phyloP scores from a whole-genome alignment of 2,329 filamentous ascomycete species.

The Trichoderma simmonsii region DNA sequence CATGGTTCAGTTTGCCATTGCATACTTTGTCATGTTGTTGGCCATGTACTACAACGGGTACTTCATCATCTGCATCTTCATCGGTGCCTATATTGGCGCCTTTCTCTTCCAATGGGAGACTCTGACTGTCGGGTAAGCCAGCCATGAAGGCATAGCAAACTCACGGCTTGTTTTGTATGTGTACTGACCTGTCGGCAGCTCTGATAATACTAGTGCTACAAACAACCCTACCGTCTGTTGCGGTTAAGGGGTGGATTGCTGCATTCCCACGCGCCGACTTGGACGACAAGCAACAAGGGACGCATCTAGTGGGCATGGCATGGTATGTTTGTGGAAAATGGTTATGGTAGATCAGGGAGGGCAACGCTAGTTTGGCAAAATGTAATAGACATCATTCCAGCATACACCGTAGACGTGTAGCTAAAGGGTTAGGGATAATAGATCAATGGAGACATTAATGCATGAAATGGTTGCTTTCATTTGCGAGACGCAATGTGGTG shows the following conservation, averaged over 20 bases:
- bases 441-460: not conserved
- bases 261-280: not conserved
- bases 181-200: conserved; percentile 12
- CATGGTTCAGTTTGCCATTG: conserved; percentile 67
- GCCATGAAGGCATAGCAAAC: not conserved
- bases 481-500: not conserved
- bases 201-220: conserved; percentile 34
- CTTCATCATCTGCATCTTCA: conserved; percentile 76
- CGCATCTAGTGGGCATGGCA: too few species aligned
- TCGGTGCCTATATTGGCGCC: conserved; percentile 69
- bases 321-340: not conserved
- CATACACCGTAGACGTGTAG: not conserved
- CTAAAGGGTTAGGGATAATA: not conserved
- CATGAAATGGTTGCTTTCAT: not conserved
- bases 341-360: not conserved
- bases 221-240: conserved; percentile 42
- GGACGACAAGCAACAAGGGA: not conserved
- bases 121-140: conserved; percentile 33
- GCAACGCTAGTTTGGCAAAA: not conserved
- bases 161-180: not conserved
- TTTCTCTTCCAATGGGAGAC: conserved; percentile 73
- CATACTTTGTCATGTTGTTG: conserved; percentile 76
- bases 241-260: conserved; percentile 28
- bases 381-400: not conserved
- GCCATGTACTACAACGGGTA: conserved; percentile 67